These are phyloP conservation scores for Wilcoxina mikolae DNA, from an alignment of 495 filamentous ascomycete genomes.

Conservation along the genomic window DNA sequence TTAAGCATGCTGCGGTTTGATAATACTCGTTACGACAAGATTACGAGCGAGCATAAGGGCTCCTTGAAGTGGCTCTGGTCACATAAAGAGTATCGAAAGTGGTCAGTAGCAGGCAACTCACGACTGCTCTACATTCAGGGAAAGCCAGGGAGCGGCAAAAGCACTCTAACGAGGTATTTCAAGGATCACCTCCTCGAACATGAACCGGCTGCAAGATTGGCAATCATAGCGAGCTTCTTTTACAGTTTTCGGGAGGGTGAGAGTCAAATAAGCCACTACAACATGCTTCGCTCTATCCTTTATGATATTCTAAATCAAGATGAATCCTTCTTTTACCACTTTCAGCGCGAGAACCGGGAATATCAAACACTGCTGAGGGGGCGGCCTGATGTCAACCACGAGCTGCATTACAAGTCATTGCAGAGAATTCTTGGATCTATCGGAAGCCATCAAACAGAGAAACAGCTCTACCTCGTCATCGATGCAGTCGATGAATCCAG, in stretches of 20 bases:
- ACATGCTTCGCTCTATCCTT: constrained; percentile 4
- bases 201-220: background rate
- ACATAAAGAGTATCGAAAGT: background rate
- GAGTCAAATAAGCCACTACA: background rate
- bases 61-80: constrained; percentile 5
- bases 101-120: background rate
- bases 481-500: background rate
- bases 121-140: constrained; percentile 4
- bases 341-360: background rate
- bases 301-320: constrained; percentile 1
- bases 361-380: background rate
- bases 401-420: background rate
- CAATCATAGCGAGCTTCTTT: background rate
- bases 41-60: background rate
- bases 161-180: background rate
- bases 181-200: background rate
- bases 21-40: constrained; percentile 6
- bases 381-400: background rate
- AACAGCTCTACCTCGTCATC: background rate
- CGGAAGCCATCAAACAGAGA: background rate
- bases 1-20: background rate
- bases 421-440: background rate
- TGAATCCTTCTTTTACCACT: background rate
- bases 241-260: constrained; percentile 1
- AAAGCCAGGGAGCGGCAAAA: constrained; percentile 7